Evolutionary conservation across 306 rosid species (phyloP), one percentile per base, ranked within the genome.

Genomic region (Rubus idaeus): DNA sequence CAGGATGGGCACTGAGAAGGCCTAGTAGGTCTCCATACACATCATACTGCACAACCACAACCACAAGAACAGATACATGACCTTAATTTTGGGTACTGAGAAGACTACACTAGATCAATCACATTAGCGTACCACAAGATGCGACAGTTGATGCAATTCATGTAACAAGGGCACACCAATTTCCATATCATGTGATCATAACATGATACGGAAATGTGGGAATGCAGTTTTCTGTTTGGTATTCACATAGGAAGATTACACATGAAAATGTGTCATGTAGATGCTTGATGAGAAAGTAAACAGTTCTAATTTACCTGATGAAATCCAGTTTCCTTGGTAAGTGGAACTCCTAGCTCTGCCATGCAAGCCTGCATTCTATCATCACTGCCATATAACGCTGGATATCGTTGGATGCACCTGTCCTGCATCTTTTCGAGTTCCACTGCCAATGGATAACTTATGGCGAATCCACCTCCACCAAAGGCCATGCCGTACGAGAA

Each of bases 401-500:
- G 97, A 53, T 92, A 95, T 10, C 97, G 58, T 14, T 90, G 93
- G 82, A 90, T 90, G 76, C 99, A 92, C 23, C 81, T 86, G 68
- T 95, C 99, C 51, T 95, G 99, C 88, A 92, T 91, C 85, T 86
- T 95, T 47, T 88, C 90, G 23, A 95, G 23, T 73, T 92, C 97
- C 67, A 46, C 50, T 0, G 97, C 99, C 86, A 95, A 78, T 1
- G 99, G 97, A 63, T 90, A 91, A 53, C 99, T 95, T 51, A 95
- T 88, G 0, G 99, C 99, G 30, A 95, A 95, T 67, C 99, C 99
- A 11, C 97, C 99, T 0, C 99, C 97, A 3, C 99, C 97, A 61
- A 79, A 95, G 0, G 99, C 99, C 97, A 95, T 92, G 5, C 85
- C 86, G 64, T 92, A 95, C 2, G 99, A 95, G 75, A 95, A 92